Base-by-base conservation (phyloP, 306 rosid species). In the Abrus precatorius region DNA sequence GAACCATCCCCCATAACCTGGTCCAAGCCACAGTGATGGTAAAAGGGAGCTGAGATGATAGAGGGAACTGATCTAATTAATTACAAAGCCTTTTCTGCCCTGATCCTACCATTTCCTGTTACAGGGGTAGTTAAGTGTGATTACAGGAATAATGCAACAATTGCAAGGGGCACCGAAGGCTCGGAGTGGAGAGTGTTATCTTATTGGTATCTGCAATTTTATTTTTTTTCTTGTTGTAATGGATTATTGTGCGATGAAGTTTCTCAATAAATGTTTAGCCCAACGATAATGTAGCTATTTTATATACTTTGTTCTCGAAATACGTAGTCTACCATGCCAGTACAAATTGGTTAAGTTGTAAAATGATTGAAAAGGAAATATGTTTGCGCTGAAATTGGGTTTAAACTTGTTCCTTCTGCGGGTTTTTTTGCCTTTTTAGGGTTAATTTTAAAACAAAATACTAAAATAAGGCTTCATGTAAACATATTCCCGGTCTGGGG, bases 191-290 rank as follows among this genome's bases (percentile, higher is more conserved):
- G 20, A 20, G 20, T 20, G 20, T 20, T 20, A 20, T 20, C 20
- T 20, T 20, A 20, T 20, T 20, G 20, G 20, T 20, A 20, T 20
- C 20, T 20, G 20, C 20, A 27, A 36, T 54, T 71, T 20, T n/a
- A n/a, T 5, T 12, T 56, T 20, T 71, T 40, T 59, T 85, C 44
- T 83, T 80, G 81, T 81, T 81, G 86, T 81, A 80, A 73, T 84
- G 72, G 69, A 69, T 71, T 57, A 40, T 7, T 67, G 13, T 65
- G 44, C 30, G 13, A 44, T 27, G 43, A 67, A 48, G 20, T 60
- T 76, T 54, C 72, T 66, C 2, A 67, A 80, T 78, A 80, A 80
- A 61, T n/a, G 27, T 57, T 36, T 57, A 69, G 11, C 62, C 50
- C 1, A 57, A 33, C 34, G 5, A 48, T 34, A 12, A 59, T 76